Evolutionary conservation across 2,329 filamentous ascomycete genomes (phyloP), one percentile per base, ranked within the genome.

Genomic region (Zymoseptoria crescenta): DNA sequence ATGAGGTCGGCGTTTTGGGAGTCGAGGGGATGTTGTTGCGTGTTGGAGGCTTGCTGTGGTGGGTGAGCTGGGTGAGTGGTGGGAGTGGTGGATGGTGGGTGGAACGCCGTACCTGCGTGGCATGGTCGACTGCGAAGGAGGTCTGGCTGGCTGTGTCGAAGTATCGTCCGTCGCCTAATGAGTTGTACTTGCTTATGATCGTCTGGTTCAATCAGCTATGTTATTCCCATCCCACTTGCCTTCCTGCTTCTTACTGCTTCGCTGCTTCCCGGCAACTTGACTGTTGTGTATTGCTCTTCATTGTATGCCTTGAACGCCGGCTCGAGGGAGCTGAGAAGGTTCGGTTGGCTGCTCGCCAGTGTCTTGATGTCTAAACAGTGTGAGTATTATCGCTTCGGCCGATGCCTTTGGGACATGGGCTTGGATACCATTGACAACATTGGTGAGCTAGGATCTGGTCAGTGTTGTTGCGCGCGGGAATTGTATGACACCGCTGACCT

Each of bases 231-330:
- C 20, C 56, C 55, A 24, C 4, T 27, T 7, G 64, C 59, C 65
- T 67, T 52, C 59, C n/a, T 49, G 56, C n/a, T 19, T 68, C 77
- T 57, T 71, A 95, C 91, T 76, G 87, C 77, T 74, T 91, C 86
- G 74, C 85, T 93, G 72, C 88, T 85, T 29, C 91, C 91, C 0
- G 93, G 93, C 58, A 99, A 83, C 81, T 95, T 96, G 62, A 90
- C 87, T 16, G 91, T 91, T 54, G 86, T 78, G 74, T 96, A 88
- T 76, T 99, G 94, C 75, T 92, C 88, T 76, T 99, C 93, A 70
- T 97, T 96, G 82, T 99, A 97, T 76, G 88, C 91, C 76, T 92
- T 81, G 74, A 96, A 95, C 0, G 94, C 91, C 0, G 91, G 89
- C 6, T 81, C 83, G 56, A 96, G 87, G 64, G 88, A 85, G 61